Base-by-base conservation (phyloP, 192 early-diverging fungal species). In the Coemansia sp. region DNA sequence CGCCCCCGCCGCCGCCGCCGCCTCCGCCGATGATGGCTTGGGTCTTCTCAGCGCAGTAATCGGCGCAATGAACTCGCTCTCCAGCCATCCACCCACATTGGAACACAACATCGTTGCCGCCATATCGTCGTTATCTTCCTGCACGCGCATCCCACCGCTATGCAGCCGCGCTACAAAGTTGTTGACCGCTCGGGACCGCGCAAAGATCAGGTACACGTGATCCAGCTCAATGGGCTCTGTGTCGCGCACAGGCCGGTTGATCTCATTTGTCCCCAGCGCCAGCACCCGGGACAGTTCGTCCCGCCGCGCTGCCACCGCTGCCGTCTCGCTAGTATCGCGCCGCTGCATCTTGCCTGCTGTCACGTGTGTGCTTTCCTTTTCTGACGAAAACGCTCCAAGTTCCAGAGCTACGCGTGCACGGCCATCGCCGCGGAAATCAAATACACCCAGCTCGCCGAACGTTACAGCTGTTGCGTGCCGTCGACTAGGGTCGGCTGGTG, bases 201-300 rank as follows among this genome's bases (percentile, higher is more conserved):
- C 74, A 27, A 77, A 77, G 59, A 77, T 71, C 68, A 77, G 28
- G 23, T 77, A 77, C 14, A 77, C 74, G 50, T 77, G 68, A 53
- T 77, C 74, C 56, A 77, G 61, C 58, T 71, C 74, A 0, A 77
- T 30, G 2, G 64, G 53, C 14, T 70, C 64, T 6, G 68, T 64
- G 34, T 67, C 64, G 0, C 74, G 64, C 17, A 66, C 64, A 4
- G 68, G 74, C 13, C 68, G 48, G 9, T 31, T 61, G 3, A 47
- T 19, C 52, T 55, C 58, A 38, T 61, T 67, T 0, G 47, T 42
- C 19, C 54, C 59, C 37, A 59, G 29, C 10, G 54, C 54, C 42
- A 27, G 38, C 17, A 56, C 54, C 42, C 59, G 45, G 40, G 45
- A 48, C 25, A n/a, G 15, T 17, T 41, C 38, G 13, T 17, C 58